A percentile compares a stretch with the other conserved stretches of the same genome.
Evolutionary conservation across 805 yeast genomes (phyloP).

Genomic region (Candida gorgasii): DNA sequence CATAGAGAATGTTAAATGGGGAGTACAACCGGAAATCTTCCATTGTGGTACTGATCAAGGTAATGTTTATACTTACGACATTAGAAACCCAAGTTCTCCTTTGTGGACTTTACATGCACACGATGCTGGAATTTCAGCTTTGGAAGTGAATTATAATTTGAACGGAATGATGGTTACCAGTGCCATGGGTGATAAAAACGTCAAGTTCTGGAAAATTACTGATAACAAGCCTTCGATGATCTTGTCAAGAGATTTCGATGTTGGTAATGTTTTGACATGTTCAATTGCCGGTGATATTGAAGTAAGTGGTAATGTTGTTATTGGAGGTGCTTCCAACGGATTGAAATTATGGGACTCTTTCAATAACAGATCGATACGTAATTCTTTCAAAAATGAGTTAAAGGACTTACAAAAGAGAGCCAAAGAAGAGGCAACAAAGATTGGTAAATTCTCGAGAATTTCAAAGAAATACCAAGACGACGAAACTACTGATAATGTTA

Average conservation of each 20-base stretch:
- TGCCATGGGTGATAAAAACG: slow-evolving; percentile 85
- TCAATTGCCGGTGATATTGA: slow-evolving; percentile 86
- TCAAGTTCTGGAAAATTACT: slow-evolving; percentile 85
- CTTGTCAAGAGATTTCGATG: slow-evolving; percentile 86
- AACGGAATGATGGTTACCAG: slow-evolving; percentile 80
- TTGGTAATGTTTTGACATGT: slow-evolving; percentile 85
- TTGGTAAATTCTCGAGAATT: slow-evolving; percentile 69
- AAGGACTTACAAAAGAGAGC: slow-evolving; percentile 55
- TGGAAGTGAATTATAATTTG: slow-evolving; percentile 65
- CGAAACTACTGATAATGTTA: slow-evolving; percentile 49
- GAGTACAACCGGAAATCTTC: slow-evolving; percentile 51
- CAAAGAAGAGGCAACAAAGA: slow-evolving; percentile 51
- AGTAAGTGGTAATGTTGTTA: slow-evolving; percentile 76
- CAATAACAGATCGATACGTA: slow-evolving; percentile 76
- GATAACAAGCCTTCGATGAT: slow-evolving; percentile 73
- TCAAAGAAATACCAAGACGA: slow-evolving; percentile 65
- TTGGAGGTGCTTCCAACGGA: slow-evolving; percentile 85
- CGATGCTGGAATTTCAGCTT: slow-evolving; percentile 86
- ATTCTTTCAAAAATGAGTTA: slow-evolving; percentile 62
- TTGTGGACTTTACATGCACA: slow-evolving; percentile 97
- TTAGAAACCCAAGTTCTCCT: slow-evolving; percentile 66
- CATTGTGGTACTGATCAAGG: slow-evolving; percentile 93
- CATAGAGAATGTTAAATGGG: slow-evolving; percentile 80
- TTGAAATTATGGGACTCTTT: slow-evolving; percentile 93
- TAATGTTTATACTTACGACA: slow-evolving; percentile 84